Conservation (phyloP, 768 basidiomycete genomes). For the Tremella fuciformis region DNA sequence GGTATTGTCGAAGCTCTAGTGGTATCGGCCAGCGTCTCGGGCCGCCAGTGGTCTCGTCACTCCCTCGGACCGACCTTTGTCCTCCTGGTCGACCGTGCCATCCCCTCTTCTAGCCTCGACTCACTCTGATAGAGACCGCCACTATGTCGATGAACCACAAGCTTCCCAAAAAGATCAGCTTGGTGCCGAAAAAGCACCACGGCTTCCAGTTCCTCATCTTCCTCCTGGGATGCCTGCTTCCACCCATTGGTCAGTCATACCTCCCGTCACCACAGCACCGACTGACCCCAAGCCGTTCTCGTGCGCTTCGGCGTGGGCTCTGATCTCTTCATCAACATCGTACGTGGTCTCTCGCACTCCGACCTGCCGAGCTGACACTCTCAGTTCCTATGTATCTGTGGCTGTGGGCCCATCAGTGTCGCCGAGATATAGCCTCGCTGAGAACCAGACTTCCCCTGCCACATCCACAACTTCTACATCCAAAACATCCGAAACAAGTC, state of each 20-base stretch:
- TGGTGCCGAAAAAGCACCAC: constrained; percentile 72
- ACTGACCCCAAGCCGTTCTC: constrained; percentile 67
- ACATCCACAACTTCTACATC: constrained; percentile 68
- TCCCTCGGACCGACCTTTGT: no score
- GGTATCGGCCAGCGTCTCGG: no score
- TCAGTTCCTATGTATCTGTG: constrained; percentile 72
- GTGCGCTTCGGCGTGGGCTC: constrained; percentile 84
- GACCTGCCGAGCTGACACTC: not conserved
- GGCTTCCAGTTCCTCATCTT: constrained; percentile 77
- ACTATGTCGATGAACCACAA: constrained; percentile 41
- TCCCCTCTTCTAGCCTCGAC: no score
- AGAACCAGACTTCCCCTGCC: constrained; percentile 58
- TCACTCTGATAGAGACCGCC: not conserved
- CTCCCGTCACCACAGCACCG: not conserved
- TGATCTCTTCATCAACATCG: constrained; percentile 86
- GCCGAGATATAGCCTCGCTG: not conserved
- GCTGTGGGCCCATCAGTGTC: constrained; percentile 57
- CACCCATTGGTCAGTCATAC: constrained; percentile 72
- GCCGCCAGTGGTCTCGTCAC: not conserved
- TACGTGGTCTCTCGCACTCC: not conserved
- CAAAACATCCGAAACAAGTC: constrained; percentile 89
- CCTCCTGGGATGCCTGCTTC: constrained; percentile 83
- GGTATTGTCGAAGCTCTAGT: no score
- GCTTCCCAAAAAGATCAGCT: constrained; percentile 58
- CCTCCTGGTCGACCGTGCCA: no score